Evolutionary conservation across 2,329 filamentous ascomycete genomes (phyloP).

Genomic region (Phialocephala sp.): DNA sequence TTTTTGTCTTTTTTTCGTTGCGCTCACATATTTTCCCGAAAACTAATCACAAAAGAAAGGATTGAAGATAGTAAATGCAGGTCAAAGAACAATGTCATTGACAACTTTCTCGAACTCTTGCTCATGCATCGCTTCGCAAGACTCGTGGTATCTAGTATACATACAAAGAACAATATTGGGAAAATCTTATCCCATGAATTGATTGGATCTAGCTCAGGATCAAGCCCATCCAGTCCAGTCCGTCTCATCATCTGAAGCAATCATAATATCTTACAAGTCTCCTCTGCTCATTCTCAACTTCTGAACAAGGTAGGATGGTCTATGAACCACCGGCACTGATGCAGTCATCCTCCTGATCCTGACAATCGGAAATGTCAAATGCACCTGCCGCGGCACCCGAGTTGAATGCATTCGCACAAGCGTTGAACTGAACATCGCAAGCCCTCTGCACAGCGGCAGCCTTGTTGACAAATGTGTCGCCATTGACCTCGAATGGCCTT

Average conservation of each 20-base stretch:
- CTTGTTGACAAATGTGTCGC: slow-evolving; percentile 61
- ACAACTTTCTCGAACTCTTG: slow-evolving; percentile 1
- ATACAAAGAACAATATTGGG: slow-evolving; percentile 20
- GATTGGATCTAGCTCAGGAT: background rate
- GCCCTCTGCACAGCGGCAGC: slow-evolving; percentile 61
- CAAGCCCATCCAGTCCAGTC: background rate
- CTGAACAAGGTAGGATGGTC: background rate
- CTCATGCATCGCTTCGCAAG: background rate
- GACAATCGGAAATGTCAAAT: slow-evolving; percentile 33
- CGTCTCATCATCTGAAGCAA: slow-evolving; percentile 7
- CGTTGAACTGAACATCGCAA: slow-evolving; percentile 68
- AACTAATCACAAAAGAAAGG: background rate
- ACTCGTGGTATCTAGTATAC: slow-evolving; percentile 25
- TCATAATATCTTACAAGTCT: slow-evolving; percentile 9
- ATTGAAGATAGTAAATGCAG: background rate
- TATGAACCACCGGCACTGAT: slow-evolving; percentile 19
- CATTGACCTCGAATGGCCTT: slow-evolving; percentile 61
- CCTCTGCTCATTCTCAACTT: background rate
- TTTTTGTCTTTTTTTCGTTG: too few relatives aligned
- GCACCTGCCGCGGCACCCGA: slow-evolving; percentile 43
- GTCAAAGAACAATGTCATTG: background rate
- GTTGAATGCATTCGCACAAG: slow-evolving; percentile 63
- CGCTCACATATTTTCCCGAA: too few relatives aligned
- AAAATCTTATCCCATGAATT: slow-evolving; percentile 4
- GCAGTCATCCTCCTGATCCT: slow-evolving; percentile 34